A percentile compares a stretch with the other conserved stretches of the same genome.
These are phyloP conservation scores for Trichophyton rubrum DNA, from an alignment of 2,329 filamentous ascomycete genomes.

Conservation along the genomic window DNA sequence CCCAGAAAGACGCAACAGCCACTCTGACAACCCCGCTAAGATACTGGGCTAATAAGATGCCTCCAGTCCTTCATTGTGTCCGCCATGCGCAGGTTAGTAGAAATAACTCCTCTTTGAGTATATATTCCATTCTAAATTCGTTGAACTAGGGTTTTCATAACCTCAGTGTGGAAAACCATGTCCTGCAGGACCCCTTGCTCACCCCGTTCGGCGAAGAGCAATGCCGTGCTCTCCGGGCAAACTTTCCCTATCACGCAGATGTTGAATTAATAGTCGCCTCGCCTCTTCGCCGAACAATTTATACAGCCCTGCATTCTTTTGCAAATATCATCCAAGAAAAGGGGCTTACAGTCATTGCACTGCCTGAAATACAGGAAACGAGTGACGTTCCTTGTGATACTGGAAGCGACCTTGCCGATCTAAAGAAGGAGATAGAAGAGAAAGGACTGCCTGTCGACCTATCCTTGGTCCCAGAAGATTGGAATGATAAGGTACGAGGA, in stretches of 20 bases:
- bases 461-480: constrained; percentile 47
- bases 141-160: constrained; percentile 62
- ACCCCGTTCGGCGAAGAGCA: constrained; percentile 65
- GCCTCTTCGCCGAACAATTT: constrained; percentile 66
- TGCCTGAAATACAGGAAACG: constrained; percentile 70
- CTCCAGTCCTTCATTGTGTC: constrained; percentile 34
- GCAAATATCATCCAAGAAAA: constrained; percentile 39
- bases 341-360: constrained; percentile 45
- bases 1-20: neutral
- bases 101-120: neutral
- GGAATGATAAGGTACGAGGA: constrained; percentile 53
- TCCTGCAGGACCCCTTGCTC: constrained; percentile 62
- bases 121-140: neutral
- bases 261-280: constrained; percentile 64
- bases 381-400: constrained; percentile 63
- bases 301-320: constrained; percentile 63
- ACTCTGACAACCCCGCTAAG: neutral
- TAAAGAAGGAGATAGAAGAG: constrained; percentile 50
- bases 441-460: constrained; percentile 50
- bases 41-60: constrained; percentile 18
- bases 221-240: constrained; percentile 49
- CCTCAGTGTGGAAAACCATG: constrained; percentile 54
- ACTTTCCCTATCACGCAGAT: constrained; percentile 52
- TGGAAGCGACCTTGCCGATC: constrained; percentile 45
- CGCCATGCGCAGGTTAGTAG: constrained; percentile 35